phyloP scores from a whole-genome alignment of 371 early-diverging fungal species.

The Mucor indicus region DNA sequence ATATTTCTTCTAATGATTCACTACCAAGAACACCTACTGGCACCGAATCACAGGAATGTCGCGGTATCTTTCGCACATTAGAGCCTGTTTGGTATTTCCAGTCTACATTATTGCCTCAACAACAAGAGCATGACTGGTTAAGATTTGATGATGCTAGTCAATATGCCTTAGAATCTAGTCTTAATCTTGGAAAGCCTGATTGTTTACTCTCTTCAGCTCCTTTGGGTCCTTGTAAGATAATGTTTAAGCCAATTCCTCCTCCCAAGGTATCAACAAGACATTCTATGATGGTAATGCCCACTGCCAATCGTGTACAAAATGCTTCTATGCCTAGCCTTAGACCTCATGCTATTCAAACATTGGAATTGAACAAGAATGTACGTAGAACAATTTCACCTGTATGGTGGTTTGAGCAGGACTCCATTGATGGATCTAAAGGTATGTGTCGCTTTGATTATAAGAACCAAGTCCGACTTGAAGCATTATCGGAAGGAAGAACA shows the following conservation, averaged over 20 bases:
- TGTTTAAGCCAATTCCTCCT: constrained; percentile 6
- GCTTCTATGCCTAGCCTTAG: constrained; percentile 17
- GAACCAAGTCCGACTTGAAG: constrained; percentile 43
- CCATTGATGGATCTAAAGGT: constrained; percentile 34
- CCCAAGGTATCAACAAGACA: constrained; percentile 6
- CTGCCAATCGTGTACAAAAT: constrained; percentile 11
- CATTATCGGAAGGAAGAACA: constrained; percentile 39
- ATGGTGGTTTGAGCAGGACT: constrained; percentile 51
- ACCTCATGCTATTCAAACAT: background rate
- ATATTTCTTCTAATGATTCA: constrained; percentile 14
- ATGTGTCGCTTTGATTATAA: constrained; percentile 45
- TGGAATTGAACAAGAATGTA: constrained; percentile 25
- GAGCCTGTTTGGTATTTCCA: constrained; percentile 43
- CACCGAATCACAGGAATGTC: constrained; percentile 20
- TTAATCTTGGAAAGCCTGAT: constrained; percentile 6
- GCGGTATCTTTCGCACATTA: constrained; percentile 43
- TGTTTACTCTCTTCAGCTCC: constrained; percentile 12
- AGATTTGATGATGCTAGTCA: constrained; percentile 30
- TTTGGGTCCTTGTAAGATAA: constrained; percentile 22
- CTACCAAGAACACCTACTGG: constrained; percentile 26
- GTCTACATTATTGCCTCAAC: constrained; percentile 5
- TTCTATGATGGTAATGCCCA: constrained; percentile 2
- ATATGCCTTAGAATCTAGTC: constrained; percentile 20
- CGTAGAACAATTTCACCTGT: constrained; percentile 36
- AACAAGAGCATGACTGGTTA: constrained; percentile 21